Evolutionary conservation across 768 basidiomycete species (phyloP).

Genomic region (Xanthoconium stramineum): DNA sequence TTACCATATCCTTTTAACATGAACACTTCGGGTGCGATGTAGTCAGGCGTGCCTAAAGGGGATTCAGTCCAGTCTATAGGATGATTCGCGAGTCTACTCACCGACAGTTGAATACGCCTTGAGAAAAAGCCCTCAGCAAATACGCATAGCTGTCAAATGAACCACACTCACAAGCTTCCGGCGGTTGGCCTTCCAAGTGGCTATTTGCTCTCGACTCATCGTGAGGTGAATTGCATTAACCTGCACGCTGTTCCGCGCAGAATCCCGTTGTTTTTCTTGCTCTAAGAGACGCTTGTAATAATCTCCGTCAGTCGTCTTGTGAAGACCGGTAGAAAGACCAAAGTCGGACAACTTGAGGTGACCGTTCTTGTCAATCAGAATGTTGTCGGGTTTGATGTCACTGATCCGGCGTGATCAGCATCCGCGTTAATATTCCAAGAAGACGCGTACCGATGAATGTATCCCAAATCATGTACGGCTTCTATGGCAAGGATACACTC

Average conservation of each 20-base stretch:
- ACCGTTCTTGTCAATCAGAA: constrained; percentile 94
- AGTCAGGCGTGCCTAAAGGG: constrained; percentile 33
- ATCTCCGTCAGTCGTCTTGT: constrained; percentile 92
- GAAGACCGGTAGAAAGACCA: constrained; percentile 95
- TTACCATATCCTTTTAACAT: constrained; percentile 96
- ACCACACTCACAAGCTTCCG: constrained; percentile 72
- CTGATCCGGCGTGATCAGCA: constrained; percentile 39
- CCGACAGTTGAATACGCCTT: constrained; percentile 93
- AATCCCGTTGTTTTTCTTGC: constrained; percentile 58
- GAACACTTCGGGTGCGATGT: constrained; percentile 98
- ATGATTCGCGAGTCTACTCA: constrained; percentile 9
- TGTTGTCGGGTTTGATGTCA: constrained; percentile 99
- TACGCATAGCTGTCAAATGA: not conserved
- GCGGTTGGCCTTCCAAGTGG: constrained; percentile 98
- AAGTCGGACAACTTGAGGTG: constrained; percentile 99
- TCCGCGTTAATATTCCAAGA: not conserved
- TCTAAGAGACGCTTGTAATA: constrained; percentile 93
- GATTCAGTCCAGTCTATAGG: not conserved
- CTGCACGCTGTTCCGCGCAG: constrained; percentile 91
- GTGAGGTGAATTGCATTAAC: constrained; percentile 97
- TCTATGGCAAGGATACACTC: constrained; percentile 98
- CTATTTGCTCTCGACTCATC: constrained; percentile 95
- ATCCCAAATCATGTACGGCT: constrained; percentile 97
- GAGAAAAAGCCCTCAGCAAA: constrained; percentile 6
- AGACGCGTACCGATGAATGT: constrained; percentile 85